phyloP scores from a whole-genome alignment of 192 early-diverging fungal species.

The Mortierella claussenii region DNA sequence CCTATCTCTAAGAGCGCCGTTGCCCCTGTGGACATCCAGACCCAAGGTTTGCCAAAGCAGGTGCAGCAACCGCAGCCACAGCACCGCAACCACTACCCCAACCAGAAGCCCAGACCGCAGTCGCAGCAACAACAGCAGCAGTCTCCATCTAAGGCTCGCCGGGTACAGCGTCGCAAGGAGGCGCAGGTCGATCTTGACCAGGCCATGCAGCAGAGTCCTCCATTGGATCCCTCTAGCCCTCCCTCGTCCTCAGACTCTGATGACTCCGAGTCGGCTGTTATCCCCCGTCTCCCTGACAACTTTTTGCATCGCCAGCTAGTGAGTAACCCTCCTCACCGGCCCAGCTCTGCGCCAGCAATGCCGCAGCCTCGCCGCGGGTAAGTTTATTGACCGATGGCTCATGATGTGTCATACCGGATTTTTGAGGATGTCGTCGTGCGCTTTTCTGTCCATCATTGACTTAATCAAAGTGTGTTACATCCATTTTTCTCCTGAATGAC shows the following conservation, averaged over 20 bases:
- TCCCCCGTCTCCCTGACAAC: slow-evolving; percentile 17
- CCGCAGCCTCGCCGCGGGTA: slow-evolving; percentile 17
- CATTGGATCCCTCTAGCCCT: slow-evolving; percentile 38
- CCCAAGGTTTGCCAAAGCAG: background rate
- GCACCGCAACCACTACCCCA: slow-evolving; percentile 11
- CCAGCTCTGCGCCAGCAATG: slow-evolving; percentile 29
- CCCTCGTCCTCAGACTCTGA: slow-evolving; percentile 46
- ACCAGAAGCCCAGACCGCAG: slow-evolving; percentile 16
- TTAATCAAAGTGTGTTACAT: background rate
- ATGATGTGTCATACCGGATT: background rate
- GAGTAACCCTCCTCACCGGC: slow-evolving; percentile 15
- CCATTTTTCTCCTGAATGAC: background rate
- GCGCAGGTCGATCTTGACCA: slow-evolving; percentile 26
- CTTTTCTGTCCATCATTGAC: too few relatives aligned
- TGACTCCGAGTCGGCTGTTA: slow-evolving; percentile 38
- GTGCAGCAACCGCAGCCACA: slow-evolving; percentile 21
- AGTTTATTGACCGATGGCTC: background rate
- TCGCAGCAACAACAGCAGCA: slow-evolving; percentile 14
- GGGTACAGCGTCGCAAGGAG: slow-evolving; percentile 58
- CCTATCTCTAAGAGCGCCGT: background rate
- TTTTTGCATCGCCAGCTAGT: slow-evolving; percentile 9
- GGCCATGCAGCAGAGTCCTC: slow-evolving; percentile 33
- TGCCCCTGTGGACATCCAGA: background rate
- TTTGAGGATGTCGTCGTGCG: too few relatives aligned
- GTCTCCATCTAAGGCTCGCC: slow-evolving; percentile 53